Percentiles rank a stretch among this genome's conserved stretches.
phyloP scores from a whole-genome alignment of 1,284 basidiomycete genomes.

The Polyporus tsugae region DNA sequence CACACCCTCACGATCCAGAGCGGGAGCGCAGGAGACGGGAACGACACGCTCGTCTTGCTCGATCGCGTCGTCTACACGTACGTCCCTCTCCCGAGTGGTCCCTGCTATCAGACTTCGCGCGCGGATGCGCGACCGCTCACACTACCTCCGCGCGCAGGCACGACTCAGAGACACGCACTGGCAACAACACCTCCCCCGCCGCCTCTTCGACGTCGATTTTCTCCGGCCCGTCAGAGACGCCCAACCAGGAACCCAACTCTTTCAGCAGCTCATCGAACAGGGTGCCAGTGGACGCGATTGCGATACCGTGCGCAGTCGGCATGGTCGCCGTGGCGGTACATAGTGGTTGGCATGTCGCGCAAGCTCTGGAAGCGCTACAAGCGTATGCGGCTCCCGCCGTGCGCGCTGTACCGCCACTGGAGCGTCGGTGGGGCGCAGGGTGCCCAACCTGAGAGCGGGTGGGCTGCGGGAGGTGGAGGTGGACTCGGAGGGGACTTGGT shows the following conservation, averaged over 20 bases:
- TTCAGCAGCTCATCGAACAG: neutral
- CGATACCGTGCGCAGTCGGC: constrained; percentile 1
- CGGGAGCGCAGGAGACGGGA: neutral
- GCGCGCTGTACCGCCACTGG: constrained; percentile 8
- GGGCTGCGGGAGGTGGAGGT: neutral
- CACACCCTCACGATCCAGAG: constrained; percentile 4
- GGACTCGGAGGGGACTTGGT: neutral
- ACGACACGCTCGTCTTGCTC: constrained; percentile 32
- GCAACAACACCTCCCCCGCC: neutral
- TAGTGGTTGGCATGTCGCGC: neutral
- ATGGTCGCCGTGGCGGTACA: neutral
- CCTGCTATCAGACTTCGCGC: neutral
- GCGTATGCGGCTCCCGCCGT: constrained; percentile 7
- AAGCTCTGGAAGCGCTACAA: constrained; percentile 8
- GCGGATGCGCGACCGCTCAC: neutral
- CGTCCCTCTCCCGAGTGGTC: constrained; percentile 15
- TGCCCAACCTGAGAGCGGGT: neutral
- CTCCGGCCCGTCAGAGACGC: neutral
- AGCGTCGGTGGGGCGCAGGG: neutral
- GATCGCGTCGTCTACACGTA: constrained; percentile 39
- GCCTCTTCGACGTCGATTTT: neutral
- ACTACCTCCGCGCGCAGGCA: neutral
- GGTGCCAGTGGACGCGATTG: neutral
- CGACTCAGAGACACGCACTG: neutral
- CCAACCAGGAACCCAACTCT: neutral